Evolutionary conservation across 768 basidiomycete genomes (phyloP), one percentile per base, ranked within the genome.

Genomic region (Bullera alba): DNA sequence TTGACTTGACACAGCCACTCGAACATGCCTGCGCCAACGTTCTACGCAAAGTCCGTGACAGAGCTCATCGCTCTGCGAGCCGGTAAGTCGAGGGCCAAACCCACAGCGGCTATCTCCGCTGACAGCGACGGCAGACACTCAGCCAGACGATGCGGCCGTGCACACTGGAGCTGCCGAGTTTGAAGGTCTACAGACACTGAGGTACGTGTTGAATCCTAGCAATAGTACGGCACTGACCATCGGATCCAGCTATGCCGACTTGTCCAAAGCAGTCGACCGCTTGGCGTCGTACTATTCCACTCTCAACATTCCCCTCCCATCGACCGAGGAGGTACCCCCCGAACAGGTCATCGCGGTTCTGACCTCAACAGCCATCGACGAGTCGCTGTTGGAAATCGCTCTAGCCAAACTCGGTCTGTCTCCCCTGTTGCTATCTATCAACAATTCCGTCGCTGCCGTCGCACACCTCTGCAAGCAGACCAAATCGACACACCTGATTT

Each of bases 361-460:
- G 26, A 71, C 69, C 12, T 73, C 72, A 28, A 75, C 75, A 3
- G 71, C 75, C 2, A 68, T 76, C 42, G 75, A 77, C 55, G 74
- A 75, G 45, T 65, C 75, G 2, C 64, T 77, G 3, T 74, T 77
- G 17, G 75, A 77, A 51, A 70, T 76, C 41, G 75, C 76, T 2
- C 70, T 77, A 14, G 68, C 71, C 19, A 77, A 75, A 57, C 61
- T 77, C 43, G 76, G 73, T 21, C 61, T 76, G 12, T 58, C 73
- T 7, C 57, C 75, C 14, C 65, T 77, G 12, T 60, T 77, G 1
- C 50, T 77, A 14, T 76, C 76, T 6, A 71, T 75, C 48, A 78
- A 78, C 54, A 80, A 79, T 60, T 79, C 78, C 0, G 70, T 76
- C 0, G 63, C 73, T 4, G 79, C 78, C 4, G 73, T 77, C 22